phyloP scores from a whole-genome alignment of 495 filamentous ascomycete genomes.

The Parathielavia hyrcaniae region DNA sequence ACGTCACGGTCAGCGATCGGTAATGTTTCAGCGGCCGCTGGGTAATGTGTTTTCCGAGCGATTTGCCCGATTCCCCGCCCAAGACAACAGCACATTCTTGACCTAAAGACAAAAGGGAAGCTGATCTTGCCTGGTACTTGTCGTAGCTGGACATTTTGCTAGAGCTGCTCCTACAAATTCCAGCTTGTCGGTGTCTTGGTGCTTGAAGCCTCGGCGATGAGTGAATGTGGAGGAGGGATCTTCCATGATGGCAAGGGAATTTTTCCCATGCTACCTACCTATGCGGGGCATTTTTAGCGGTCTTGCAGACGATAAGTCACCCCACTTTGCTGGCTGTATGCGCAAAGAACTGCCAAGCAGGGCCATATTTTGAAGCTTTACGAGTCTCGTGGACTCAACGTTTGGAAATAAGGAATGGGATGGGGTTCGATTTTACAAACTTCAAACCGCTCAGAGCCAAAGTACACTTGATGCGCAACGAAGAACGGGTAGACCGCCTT shows the following conservation, averaged over 20 bases:
- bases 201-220: neutral
- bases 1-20: conserved; percentile 23
- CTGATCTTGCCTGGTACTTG: conserved; percentile 43
- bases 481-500: no score
- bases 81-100: neutral
- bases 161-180: neutral
- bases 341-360: neutral
- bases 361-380: neutral
- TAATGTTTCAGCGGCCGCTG: neutral
- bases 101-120: neutral
- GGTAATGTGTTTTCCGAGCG: neutral
- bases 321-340: neutral
- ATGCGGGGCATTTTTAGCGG: no score
- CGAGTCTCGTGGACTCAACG: neutral
- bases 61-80: neutral
- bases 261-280: neutral
- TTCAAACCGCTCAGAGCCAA: no score
- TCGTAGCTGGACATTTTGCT: conserved; percentile 57
- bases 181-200: neutral
- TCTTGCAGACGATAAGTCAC: neutral
- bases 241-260: neutral
- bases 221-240: conserved; percentile 11
- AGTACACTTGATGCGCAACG: no score
- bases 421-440: no score
- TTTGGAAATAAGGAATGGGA: neutral